Conservation (phyloP, 495 filamentous ascomycete genomes). For the Eremomyces bilateralis region DNA sequence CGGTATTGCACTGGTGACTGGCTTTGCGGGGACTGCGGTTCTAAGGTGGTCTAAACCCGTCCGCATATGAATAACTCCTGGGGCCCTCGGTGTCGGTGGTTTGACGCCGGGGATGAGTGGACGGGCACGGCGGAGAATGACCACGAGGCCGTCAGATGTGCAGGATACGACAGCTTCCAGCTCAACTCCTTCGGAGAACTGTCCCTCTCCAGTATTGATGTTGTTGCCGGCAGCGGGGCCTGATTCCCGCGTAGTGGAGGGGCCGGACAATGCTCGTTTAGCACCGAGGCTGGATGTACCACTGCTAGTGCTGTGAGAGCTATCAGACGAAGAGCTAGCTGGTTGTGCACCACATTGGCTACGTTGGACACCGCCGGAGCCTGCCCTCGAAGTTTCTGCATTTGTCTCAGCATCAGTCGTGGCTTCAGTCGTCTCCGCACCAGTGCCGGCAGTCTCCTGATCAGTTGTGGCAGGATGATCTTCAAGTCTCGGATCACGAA, state of each 20-base stretch:
- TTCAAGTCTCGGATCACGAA: conserved; percentile 43
- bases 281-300: background rate
- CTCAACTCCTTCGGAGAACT: conserved; percentile 25
- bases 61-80: too few relatives aligned
- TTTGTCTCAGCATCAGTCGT: conserved; percentile 15
- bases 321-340: conserved; percentile 1
- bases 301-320: background rate
- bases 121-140: conserved; percentile 55
- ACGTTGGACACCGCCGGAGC: background rate
- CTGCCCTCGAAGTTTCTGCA: background rate
- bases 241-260: background rate
- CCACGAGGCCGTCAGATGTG: conserved; percentile 73
- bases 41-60: background rate
- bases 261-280: background rate
- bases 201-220: background rate
- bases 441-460: conserved; percentile 15
- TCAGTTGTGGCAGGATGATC: conserved; percentile 12
- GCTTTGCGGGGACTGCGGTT: background rate
- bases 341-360: background rate
- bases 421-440: conserved; percentile 17
- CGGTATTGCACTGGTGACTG: conserved; percentile 15
- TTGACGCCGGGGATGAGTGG: conserved; percentile 38
- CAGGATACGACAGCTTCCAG: conserved; percentile 79
- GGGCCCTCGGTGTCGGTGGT: too few relatives aligned
- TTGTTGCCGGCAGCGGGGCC: background rate